Evolutionary conservation across 345 rosid species (phyloP).

Genomic region (Eucalyptus leucophloia): DNA sequence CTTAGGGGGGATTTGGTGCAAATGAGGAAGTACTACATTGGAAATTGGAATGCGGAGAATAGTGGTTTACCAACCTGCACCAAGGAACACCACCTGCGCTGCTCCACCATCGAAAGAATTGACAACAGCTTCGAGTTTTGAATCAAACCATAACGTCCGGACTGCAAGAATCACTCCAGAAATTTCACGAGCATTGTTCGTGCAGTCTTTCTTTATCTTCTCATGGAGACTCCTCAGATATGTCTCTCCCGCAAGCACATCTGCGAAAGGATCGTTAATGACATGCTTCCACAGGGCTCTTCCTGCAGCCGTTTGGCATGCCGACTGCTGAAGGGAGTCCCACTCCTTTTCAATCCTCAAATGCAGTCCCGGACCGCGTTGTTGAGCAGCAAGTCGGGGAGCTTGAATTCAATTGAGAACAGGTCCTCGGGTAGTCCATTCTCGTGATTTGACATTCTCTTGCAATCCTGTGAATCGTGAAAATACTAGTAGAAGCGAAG

Average conservation of each 20-base stretch:
- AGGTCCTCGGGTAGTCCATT: conserved; percentile 20
- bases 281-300: conserved; percentile 90
- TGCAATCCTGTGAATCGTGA: background rate
- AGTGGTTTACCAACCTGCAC: conserved; percentile 50
- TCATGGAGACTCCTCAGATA: conserved; percentile 57
- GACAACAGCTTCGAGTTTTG: conserved; percentile 66
- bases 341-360: conserved; percentile 48
- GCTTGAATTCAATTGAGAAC: conserved; percentile 45
- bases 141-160: conserved; percentile 86
- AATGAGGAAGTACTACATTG: background rate
- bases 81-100: conserved; percentile 78
- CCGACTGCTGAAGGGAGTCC: conserved; percentile 55
- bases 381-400: conserved; percentile 26
- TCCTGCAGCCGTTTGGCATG: conserved; percentile 91
- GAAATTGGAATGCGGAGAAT: background rate
- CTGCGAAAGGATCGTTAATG: conserved; percentile 69
- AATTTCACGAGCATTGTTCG: conserved; percentile 63
- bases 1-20: background rate
- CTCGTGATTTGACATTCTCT: conserved; percentile 28
- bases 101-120: conserved; percentile 30
- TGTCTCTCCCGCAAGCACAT: conserved; percentile 72
- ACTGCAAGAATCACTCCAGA: conserved; percentile 82
- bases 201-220: conserved; percentile 62
- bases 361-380: conserved; percentile 48
- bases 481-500: background rate